Percentiles rank a stretch among this genome's conserved stretches.
Conservation (phyloP, 169 alveolate species). For the Eimeria maxima region DNA sequence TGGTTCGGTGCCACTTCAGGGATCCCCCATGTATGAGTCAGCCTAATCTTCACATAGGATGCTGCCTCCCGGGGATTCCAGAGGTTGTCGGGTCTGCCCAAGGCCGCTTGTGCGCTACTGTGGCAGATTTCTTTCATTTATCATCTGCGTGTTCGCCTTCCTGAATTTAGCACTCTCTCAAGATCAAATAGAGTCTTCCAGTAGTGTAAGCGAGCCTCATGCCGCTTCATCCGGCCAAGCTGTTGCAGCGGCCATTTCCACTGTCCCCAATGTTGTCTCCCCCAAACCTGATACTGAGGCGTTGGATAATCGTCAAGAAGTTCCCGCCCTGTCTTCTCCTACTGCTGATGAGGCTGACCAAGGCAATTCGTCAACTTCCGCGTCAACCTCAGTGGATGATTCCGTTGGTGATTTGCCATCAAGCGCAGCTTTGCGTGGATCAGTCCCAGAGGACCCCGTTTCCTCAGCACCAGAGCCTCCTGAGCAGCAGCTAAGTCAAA, state of each 20-base stretch:
- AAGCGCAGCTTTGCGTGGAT: neutral
- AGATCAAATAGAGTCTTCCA: slow-evolving; percentile 10
- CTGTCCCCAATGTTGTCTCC: neutral
- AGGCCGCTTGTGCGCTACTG: slow-evolving; percentile 26
- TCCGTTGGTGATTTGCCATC: neutral
- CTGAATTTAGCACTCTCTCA: neutral
- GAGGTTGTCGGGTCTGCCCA: slow-evolving; percentile 45
- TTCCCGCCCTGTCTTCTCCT: neutral
- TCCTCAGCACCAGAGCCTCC: neutral
- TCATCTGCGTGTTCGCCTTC: slow-evolving; percentile 16
- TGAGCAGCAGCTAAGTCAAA: neutral
- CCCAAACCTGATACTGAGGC: neutral
- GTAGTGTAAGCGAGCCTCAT: neutral
- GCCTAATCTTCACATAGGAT: slow-evolving; percentile 31
- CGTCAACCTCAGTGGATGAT: neutral
- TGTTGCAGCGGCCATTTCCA: slow-evolving; percentile 10
- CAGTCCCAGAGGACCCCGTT: neutral
- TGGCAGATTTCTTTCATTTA: slow-evolving; percentile 16
- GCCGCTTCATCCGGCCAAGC: neutral
- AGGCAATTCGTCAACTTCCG: neutral
- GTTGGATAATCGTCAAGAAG: neutral
- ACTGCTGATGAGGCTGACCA: neutral
- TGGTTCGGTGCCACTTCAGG: neutral
- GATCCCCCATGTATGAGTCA: slow-evolving; percentile 25
- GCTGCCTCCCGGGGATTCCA: slow-evolving; percentile 37